Conservation (phyloP, 768 basidiomycete genomes). For the Plicaturopsis crispa region DNA sequence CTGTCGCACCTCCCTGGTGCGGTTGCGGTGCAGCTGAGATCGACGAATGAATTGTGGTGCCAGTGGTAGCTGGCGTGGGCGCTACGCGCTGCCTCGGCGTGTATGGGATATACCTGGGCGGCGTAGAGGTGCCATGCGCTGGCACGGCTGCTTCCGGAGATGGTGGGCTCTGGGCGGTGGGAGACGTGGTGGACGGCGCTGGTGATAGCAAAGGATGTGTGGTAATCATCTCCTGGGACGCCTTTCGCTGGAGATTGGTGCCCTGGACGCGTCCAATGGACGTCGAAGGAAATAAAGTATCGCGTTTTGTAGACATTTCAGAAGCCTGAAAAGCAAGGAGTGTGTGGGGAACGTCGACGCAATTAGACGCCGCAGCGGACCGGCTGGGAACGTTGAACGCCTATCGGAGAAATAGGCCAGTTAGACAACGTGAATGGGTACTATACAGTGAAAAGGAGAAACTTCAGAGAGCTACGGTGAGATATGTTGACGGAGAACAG, state of each 20-base stretch:
- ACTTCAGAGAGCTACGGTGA: too few species aligned
- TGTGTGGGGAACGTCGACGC: too few species aligned
- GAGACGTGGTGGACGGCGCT: slow-evolving; percentile 17
- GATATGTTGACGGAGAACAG: too few species aligned
- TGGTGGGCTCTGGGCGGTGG: slow-evolving; percentile 22
- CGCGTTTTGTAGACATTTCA: too few species aligned
- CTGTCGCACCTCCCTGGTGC: slow-evolving; percentile 52
- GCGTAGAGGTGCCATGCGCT: slow-evolving; percentile 3
- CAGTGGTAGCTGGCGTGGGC: slow-evolving; percentile 40
- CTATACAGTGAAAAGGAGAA: too few species aligned
- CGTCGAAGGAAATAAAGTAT: slow-evolving; percentile 47
- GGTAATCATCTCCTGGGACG: slow-evolving; percentile 46
- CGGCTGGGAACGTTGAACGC: too few species aligned
- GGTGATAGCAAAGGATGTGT: slow-evolving; percentile 64
- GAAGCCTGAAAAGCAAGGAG: too few species aligned
- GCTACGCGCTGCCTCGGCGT: slow-evolving; percentile 63
- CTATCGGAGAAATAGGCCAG: too few species aligned
- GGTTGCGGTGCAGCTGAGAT: slow-evolving; percentile 32
- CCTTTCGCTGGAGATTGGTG: slow-evolving; percentile 28
- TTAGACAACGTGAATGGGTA: too few species aligned
- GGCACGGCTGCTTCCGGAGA: slow-evolving; percentile 18
- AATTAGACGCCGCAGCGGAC: too few species aligned
- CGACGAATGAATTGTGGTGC: slow-evolving; percentile 31
- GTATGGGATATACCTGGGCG: slow-evolving; percentile 64
- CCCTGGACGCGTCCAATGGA: slow-evolving; percentile 50